These are phyloP conservation scores for Hypoxylon rickii DNA, from an alignment of 495 filamentous ascomycete genomes.

Conservation along the genomic window DNA sequence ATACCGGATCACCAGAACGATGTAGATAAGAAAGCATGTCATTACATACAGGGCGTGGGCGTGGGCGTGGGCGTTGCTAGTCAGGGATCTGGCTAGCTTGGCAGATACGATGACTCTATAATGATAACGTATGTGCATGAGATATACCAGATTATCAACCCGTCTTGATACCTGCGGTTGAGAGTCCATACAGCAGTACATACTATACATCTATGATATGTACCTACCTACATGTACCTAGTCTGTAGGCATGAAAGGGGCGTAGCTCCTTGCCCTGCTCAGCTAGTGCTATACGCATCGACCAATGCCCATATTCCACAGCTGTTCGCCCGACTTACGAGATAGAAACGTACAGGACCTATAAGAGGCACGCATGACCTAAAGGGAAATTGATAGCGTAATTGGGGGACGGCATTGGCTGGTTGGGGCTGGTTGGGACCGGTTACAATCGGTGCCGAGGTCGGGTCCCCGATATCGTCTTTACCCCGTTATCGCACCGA, in stretches of 20 bases:
- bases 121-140: neutral
- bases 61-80: too few relatives aligned
- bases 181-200: too few relatives aligned
- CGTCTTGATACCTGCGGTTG: too few relatives aligned
- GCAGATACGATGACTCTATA: too few relatives aligned
- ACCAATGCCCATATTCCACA: too few relatives aligned
- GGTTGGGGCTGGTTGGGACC: slow-evolving; percentile 8
- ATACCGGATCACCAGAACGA: neutral
- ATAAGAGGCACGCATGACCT: slow-evolving; percentile 18
- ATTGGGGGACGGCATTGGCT: slow-evolving; percentile 7
- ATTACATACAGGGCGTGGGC: slow-evolving; percentile 8
- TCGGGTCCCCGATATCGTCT: slow-evolving; percentile 22
- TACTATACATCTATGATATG: too few relatives aligned
- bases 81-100: too few relatives aligned
- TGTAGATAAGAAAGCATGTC: slow-evolving; percentile 10
- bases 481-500: slow-evolving; percentile 29
- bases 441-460: slow-evolving; percentile 35
- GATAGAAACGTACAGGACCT: slow-evolving; percentile 16
- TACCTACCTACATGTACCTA: too few relatives aligned
- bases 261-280: too few relatives aligned
- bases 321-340: slow-evolving; percentile 36
- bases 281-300: too few relatives aligned
- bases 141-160: too few relatives aligned
- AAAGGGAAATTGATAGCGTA: slow-evolving; percentile 10
- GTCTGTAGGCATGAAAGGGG: too few relatives aligned